phyloP scores from a whole-genome alignment of 805 yeast genomes.

The Teunomyces barrocoloradensis region DNA sequence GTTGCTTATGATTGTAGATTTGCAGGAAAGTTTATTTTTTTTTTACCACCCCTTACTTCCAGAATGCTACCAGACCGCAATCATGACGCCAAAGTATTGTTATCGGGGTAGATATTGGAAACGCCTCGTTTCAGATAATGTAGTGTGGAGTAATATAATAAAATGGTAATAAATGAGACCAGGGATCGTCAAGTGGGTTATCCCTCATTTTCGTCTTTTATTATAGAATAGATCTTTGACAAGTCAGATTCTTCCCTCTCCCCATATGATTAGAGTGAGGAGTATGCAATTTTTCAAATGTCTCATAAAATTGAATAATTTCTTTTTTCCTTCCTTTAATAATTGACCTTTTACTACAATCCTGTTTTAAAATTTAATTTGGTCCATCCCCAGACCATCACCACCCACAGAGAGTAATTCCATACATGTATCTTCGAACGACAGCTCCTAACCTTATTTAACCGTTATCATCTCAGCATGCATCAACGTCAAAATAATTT shows the following conservation, averaged over 20 bases:
- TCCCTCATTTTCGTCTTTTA: no score
- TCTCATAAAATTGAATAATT: not conserved
- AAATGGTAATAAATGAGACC: not conserved
- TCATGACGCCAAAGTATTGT: not conserved
- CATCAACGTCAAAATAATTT: not conserved
- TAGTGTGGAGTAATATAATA: not conserved
- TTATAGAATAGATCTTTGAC: no score
- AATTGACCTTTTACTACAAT: no score
- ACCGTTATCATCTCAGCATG: not conserved
- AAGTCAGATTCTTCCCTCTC: no score
- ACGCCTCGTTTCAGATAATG: not conserved
- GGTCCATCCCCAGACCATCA: no score
- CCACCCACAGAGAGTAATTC: not conserved
- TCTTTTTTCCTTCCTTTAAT: not conserved
- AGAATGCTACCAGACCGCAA: not conserved
- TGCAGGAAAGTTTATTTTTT: not conserved
- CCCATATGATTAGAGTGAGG: no score
- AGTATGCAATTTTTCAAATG: no score
- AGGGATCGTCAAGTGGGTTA: no score
- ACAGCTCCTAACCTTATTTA: not conserved
- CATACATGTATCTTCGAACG: not conserved
- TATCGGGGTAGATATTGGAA: not conserved
- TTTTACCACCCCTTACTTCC: not conserved
- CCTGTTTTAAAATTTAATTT: no score
- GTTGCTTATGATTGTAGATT: no score